Evolutionary conservation across 2,329 filamentous ascomycete species (phyloP), one percentile per base, ranked within the genome.

Genomic region (Alternaria rosae): DNA sequence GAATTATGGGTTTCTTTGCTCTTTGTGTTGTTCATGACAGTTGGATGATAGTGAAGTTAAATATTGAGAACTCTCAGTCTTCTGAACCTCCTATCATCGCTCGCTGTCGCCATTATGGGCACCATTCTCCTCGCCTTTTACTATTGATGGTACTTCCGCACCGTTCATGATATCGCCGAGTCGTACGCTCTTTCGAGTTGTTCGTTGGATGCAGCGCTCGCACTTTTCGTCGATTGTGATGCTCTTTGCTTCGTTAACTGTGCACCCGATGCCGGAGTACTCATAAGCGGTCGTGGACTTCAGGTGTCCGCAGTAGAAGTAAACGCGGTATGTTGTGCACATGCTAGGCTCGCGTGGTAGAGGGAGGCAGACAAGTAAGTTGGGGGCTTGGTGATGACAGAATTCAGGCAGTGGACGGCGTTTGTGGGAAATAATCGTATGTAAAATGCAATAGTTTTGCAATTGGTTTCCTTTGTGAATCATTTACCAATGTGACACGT

Each of bases 261-360:
- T 38, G 21, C 44, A 60, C 44, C 26, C 23, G 35, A 38, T 28
- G n/a, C 26, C 20, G 5, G 35, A 26, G 13, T 60, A 53, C 28
- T 51, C 15, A 12, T 43, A 30, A 30, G n/a, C 38, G 15, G 35
- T 30, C 6, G 53, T 38, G 6, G 13, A 28, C 44, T 42, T 56
- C 10, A 57, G 53, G 45, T 60, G 58, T 13, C 38, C 38, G n/a
- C 53, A 60, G n/a, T 44, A 17, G 38, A 48, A 57, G 38, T 51
- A 60, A 5, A 56, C 6, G 17, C 45, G 21, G 25, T 57, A 42
- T 25, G 15, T 38, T 25, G 23, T 32, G 17, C 44, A 38, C 57
- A 60, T 57, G 30, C 20, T 54, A 38, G 25, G 13, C n/a, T n/a
- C 11, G 15, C 28, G 20, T 21, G 10, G n/a, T 43, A 32, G 21